Conservation (phyloP, 805 yeast species). For the Spathaspora gorwiae region DNA sequence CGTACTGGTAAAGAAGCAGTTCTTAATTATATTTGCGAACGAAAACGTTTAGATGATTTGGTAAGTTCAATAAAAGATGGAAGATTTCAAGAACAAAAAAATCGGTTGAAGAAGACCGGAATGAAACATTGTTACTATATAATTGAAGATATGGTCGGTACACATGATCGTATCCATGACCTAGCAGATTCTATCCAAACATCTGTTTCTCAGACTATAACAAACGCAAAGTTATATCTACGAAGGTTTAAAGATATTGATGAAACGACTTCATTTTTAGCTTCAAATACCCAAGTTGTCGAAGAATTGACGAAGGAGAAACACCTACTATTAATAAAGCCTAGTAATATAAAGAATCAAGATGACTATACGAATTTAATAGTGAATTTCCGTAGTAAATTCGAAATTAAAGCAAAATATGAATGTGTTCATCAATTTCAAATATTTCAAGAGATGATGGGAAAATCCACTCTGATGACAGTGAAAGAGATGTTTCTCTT, state of each 20-base stretch:
- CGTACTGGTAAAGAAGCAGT: slow-evolving; percentile 58
- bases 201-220: slow-evolving; percentile 64
- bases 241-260: slow-evolving; percentile 68
- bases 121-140: slow-evolving; percentile 66
- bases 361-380: slow-evolving; percentile 44
- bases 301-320: slow-evolving; percentile 19
- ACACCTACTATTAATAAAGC: slow-evolving; percentile 48
- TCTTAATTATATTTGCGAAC: slow-evolving; percentile 78
- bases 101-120: slow-evolving; percentile 66
- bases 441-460: slow-evolving; percentile 59
- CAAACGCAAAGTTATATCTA: slow-evolving; percentile 61
- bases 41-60: slow-evolving; percentile 86
- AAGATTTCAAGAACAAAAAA: slow-evolving; percentile 81
- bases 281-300: slow-evolving; percentile 45
- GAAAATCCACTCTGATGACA: slow-evolving; percentile 66
- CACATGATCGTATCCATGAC: slow-evolving; percentile 28
- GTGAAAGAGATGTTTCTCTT: slow-evolving; percentile 70
- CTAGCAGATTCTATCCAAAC: slow-evolving; percentile 71
- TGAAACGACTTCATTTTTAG: slow-evolving; percentile 63
- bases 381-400: slow-evolving; percentile 40
- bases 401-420: slow-evolving; percentile 27
- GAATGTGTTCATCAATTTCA: slow-evolving; percentile 34
- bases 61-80: slow-evolving; percentile 82
- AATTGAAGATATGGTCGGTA: slow-evolving; percentile 60
- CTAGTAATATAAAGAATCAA: slow-evolving; percentile 46